A percentile compares a stretch with the other conserved stretches of the same genome.
Evolutionary conservation across 495 filamentous ascomycete genomes (phyloP).

Genomic region (Penicillium silybi): DNA sequence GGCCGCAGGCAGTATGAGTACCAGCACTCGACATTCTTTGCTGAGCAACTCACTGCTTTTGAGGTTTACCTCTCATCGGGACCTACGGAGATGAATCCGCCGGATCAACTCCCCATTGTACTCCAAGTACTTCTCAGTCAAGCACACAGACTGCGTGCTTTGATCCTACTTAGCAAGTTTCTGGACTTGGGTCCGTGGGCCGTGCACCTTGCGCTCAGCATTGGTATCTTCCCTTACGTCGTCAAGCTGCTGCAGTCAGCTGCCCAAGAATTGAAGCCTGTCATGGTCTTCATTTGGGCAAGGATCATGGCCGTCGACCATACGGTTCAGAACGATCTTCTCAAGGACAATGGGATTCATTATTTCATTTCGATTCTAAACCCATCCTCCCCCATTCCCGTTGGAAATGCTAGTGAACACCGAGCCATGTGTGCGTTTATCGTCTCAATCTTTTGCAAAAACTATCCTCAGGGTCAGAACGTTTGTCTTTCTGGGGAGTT

Average conservation of each 20-base stretch:
- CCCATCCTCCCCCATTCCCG: conserved; percentile 74
- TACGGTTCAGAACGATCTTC: conserved; percentile 82
- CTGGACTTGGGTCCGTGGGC: conserved; percentile 96
- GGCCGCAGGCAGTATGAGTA: conserved; percentile 81
- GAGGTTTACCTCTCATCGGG: conserved; percentile 93
- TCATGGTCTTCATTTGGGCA: conserved; percentile 99
- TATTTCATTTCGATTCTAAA: conserved; percentile 93
- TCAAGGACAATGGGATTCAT: conserved; percentile 94
- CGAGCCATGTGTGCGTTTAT: conserved; percentile 99
- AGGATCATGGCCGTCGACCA: conserved; percentile 93
- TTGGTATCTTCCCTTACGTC: conserved; percentile 98
- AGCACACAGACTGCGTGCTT: conserved; percentile 84
- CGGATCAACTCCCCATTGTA: conserved; percentile 93
- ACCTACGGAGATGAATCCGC: conserved; percentile 75
- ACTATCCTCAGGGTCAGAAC: conserved; percentile 82
- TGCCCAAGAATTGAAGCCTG: conserved; percentile 89
- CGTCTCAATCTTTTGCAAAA: conserved; percentile 92
- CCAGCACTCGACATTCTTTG: conserved; percentile 91
- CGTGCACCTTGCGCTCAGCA: conserved; percentile 91
- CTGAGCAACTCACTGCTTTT: conserved; percentile 95
- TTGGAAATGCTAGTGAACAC: conserved; percentile 83
- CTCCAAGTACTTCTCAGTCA: conserved; percentile 95
- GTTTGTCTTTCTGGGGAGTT: conserved; percentile 79
- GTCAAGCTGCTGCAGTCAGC: conserved; percentile 93
- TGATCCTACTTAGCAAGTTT: conserved; percentile 91